These are phyloP conservation scores for Russula lepida DNA, from an alignment of 768 basidiomycete species.

Conservation along the genomic window DNA sequence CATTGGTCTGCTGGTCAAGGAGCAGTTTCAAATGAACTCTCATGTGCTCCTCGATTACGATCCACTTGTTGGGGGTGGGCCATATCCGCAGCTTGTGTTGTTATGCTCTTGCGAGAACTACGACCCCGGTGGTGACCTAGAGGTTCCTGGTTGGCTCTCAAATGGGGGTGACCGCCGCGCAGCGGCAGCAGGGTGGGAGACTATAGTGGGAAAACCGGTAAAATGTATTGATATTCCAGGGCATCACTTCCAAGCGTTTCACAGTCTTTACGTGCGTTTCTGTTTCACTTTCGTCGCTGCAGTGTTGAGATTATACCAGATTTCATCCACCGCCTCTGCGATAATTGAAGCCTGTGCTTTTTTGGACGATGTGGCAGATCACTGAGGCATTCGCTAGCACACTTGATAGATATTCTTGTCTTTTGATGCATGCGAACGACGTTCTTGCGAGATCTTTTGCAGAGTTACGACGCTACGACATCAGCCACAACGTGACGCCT, in stretches of 20 bases:
- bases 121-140: slow-evolving; percentile 25
- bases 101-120: slow-evolving; percentile 48
- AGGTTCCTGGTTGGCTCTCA: slow-evolving; percentile 46
- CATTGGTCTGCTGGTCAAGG: slow-evolving; percentile 32
- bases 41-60: slow-evolving; percentile 40
- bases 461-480: not conserved
- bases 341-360: slow-evolving; percentile 13
- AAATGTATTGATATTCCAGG: slow-evolving; percentile 52
- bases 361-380: slow-evolving; percentile 1
- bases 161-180: slow-evolving; percentile 33
- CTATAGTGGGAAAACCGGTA: slow-evolving; percentile 31
- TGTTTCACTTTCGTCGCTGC: not conserved
- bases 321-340: slow-evolving; percentile 3
- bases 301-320: not conserved
- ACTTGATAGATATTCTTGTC: not conserved
- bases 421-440: not conserved
- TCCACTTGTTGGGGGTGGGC: slow-evolving; percentile 25
- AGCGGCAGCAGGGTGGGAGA: slow-evolving; percentile 41
- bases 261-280: slow-evolving; percentile 38
- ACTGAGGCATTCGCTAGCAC: not conserved
- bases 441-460: not conserved
- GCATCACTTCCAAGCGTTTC: slow-evolving; percentile 56
- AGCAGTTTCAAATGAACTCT: slow-evolving; percentile 44
- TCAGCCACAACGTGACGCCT: too few relatives aligned
- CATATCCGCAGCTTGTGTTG: slow-evolving; percentile 36